phyloP scores from a whole-genome alignment of 2,329 filamentous ascomycete genomes.

The Fusarium neocosmosporiellum region DNA sequence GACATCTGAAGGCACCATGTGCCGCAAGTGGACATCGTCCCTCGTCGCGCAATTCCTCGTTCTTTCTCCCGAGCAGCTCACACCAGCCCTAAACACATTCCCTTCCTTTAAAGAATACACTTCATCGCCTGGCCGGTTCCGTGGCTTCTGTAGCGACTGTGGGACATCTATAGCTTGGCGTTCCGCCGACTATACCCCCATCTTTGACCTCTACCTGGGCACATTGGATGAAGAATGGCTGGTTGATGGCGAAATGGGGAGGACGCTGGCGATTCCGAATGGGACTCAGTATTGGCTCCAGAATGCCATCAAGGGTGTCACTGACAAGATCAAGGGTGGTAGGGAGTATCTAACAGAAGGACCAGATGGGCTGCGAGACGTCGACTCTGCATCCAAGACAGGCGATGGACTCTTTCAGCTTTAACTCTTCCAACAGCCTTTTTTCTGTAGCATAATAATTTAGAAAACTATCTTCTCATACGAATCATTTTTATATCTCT shows the following conservation, averaged over 20 bases:
- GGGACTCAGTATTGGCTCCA: constrained; percentile 27
- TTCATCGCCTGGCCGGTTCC: constrained; percentile 14
- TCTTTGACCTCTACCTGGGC: constrained; percentile 24
- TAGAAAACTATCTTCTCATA: no score
- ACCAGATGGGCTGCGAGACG: constrained; percentile 57
- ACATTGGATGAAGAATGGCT: constrained; percentile 26
- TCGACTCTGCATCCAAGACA: not conserved
- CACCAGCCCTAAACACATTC: constrained; percentile 1
- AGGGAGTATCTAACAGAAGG: constrained; percentile 18
- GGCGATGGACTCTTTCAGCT: not conserved
- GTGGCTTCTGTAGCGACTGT: constrained; percentile 19
- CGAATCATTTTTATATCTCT: no score
- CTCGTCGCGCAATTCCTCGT: constrained; percentile 23
- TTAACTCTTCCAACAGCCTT: not conserved
- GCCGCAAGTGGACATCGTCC: constrained; percentile 30
- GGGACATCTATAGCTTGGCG: constrained; percentile 22
- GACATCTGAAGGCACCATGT: constrained; percentile 22
- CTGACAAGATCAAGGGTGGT: constrained; percentile 20
- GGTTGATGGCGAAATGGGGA: not conserved
- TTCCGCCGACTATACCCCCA: constrained; percentile 15
- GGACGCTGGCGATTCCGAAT: constrained; percentile 14
- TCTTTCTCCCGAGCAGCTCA: constrained; percentile 8
- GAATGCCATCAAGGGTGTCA: constrained; percentile 16
- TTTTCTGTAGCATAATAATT: no score
- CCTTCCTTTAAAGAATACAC: constrained; percentile 16